Base-by-base conservation (phyloP, 2,329 filamentous ascomycete genomes). In the Aspergillus ustus region DNA sequence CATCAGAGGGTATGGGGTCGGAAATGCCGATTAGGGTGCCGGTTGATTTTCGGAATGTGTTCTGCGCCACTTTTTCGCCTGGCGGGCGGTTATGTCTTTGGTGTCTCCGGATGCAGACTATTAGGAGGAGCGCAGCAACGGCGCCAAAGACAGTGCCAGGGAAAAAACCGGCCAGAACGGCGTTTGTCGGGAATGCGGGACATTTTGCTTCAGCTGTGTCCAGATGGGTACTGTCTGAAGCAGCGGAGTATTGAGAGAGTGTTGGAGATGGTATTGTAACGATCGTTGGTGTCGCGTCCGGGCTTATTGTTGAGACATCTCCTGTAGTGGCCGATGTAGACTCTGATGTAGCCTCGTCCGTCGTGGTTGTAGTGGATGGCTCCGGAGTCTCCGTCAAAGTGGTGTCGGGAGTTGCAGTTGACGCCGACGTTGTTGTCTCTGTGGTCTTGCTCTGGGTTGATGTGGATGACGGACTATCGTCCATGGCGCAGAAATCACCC, bases 91-190 rank as follows among this genome's bases (percentile, higher is more conserved):
- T 68, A 5, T 62, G 63, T 43, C 67, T 63, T 54, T 66, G 61
- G 22, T 67, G 63, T 44, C 73, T 72, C 52, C 78, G 72, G 57
- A 79, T 66, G 65, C 74, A 78, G 58, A 75, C 72, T 43, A 75
- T 67, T 59, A 88, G 72, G 75, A 82, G 66, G 83, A 86, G 40
- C 85, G 85, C 70, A 77, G 81, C 40, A 80, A 89, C 51, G 76
- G 76, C 73, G 7, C 81, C 81, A 29, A 77, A 71, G n/a, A 80
- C 56, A 17, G 79, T 68, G 6, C 81, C 81, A 3, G 80, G 77
- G 66, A 82, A 81, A 69, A 83, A 80, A 19, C 81, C 81, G 8
- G 77, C 79, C 34, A 76, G 60, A 29, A 82, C 67, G 29, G 80
- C 80, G 43, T 69, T 72, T 22, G 67, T 72, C 19, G 81, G 78